Base-by-base conservation (phyloP, 495 filamentous ascomycete species). In the Penicillium canariense region DNA sequence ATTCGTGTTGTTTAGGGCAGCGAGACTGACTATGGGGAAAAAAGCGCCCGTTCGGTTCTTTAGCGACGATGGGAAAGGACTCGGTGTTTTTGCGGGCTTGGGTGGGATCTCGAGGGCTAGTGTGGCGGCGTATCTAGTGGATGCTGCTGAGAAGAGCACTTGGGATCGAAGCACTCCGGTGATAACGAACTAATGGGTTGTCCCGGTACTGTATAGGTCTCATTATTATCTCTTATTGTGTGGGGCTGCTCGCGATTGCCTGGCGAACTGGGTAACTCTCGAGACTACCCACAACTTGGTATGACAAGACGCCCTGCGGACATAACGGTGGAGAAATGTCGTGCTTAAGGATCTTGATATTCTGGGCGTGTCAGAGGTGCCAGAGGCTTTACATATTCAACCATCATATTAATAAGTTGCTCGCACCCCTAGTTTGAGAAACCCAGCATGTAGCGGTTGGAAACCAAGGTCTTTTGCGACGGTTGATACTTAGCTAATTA, bases 91-190 rank as follows among this genome's bases (percentile, higher is more conserved):
- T 15, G 45, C 45, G 28, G 45, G 45, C 27, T 42, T 71, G 36
- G 49, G 56, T 10, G 60, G 55, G 32, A 69, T 77, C 34, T 70
- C 68, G 23, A 68, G 72, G 62, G 58, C 48, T 31, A 77, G 74
- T 54, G 70, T 77, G 5, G 76, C 73, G 27, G 54, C 40, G 52
- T 77, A 68, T 59, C 52, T 77, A 67, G 68, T 78, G 27, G 68
- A 74, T 61, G 72, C 70, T 32, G 67, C 59, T 22, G 68, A 71
- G 58, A 66, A 60, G 32, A 62, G 55, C 18, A 60, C 58, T 30
- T 74, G 62, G 65, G 61, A 69, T 56, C 61, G 66, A 28, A 69
- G 49, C 43, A 63, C 70, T 48, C 65, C 72, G 40, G 73, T 77
- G 22, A 71, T 77, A 34, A 18, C 45, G 45, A 34, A 48, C 28